phyloP scores from a whole-genome alignment of 768 basidiomycete species.

The Glaciozyma antarctica region DNA sequence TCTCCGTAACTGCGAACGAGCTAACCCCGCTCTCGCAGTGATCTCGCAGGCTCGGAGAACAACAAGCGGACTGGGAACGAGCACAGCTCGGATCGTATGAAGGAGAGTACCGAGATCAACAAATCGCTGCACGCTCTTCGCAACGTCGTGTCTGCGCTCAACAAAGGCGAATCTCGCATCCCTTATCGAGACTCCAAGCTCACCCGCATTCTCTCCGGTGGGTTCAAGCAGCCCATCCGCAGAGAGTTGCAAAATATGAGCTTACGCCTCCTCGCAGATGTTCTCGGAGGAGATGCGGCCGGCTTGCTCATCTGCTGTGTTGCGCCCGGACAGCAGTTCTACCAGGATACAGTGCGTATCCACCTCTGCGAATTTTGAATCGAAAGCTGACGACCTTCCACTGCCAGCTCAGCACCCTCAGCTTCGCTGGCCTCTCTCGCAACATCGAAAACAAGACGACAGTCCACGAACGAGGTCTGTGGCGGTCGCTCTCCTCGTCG shows the following conservation, averaged over 20 bases:
- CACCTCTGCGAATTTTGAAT: background rate
- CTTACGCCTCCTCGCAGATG: background rate
- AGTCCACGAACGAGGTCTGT: background rate
- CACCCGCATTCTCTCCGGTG: background rate
- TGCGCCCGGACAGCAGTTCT: background rate
- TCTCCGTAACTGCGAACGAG: background rate
- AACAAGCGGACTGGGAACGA: background rate
- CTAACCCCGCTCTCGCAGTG: background rate
- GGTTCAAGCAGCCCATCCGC: background rate
- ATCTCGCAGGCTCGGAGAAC: background rate
- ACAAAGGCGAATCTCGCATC: background rate
- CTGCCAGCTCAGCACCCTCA: background rate
- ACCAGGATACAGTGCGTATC: background rate
- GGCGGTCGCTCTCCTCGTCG: too few species aligned
- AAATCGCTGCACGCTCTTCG: background rate
- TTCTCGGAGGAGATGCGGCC: background rate
- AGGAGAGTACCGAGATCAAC: background rate
- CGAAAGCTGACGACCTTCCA: too few species aligned
- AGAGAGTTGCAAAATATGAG: background rate
- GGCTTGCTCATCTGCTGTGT: background rate
- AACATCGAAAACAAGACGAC: background rate
- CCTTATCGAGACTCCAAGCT: background rate
- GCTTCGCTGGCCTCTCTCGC: background rate
- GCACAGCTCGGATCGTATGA: background rate
- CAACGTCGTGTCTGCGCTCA: background rate